Evolutionary conservation across 2,329 filamentous ascomycete genomes (phyloP), one percentile per base, ranked within the genome.

Genomic region (Claviceps purpurea): DNA sequence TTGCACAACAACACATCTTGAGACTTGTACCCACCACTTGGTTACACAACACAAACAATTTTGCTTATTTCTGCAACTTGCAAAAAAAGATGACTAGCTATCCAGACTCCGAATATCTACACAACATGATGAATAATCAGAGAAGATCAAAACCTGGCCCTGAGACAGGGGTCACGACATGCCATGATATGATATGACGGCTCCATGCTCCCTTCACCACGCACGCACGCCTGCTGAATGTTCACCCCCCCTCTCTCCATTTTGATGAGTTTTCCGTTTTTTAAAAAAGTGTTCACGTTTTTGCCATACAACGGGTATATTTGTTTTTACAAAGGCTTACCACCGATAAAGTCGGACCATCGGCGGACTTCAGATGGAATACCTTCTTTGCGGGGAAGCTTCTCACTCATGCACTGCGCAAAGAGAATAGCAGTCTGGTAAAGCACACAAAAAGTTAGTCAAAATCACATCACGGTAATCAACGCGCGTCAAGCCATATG

Each of bases 301-400:
- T 24, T 38, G 40, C 13, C 18, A 14, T 10, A 18, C 8, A 11
- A 22, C n/a, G 20, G 42, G 10, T 26, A 34, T 46, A 34, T 46
- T 6, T 40, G 2, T 26, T 41, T 42, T 46, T 55, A 89, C 74
- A 89, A 72, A 50, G 84, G 84, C 78, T 89, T 89, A 62, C 85
- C 84, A 58, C 89, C 89, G 62, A 95, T 86, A 69, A 97, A 98
- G 63, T 97, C 85, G 59, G 88, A 94, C 93, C 93, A 98, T 64
- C 84, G 84, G 68, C 86, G 84, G 63, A 97, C 93, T 73, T 98
- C 93, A 47, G 80, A 75, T 47, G 93, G 93, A 57, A 96, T 91
- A 51, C 89, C 91, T 66, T 93, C 88, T 56, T 81, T 73, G 62
- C 88, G 83, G 56, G 93, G 93, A 49, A 98, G 78, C 77, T 97